Percentiles rank a stretch among this genome's conserved stretches.
phyloP scores from a whole-genome alignment of 129 eudicot species.

The Silybum marianum region DNA sequence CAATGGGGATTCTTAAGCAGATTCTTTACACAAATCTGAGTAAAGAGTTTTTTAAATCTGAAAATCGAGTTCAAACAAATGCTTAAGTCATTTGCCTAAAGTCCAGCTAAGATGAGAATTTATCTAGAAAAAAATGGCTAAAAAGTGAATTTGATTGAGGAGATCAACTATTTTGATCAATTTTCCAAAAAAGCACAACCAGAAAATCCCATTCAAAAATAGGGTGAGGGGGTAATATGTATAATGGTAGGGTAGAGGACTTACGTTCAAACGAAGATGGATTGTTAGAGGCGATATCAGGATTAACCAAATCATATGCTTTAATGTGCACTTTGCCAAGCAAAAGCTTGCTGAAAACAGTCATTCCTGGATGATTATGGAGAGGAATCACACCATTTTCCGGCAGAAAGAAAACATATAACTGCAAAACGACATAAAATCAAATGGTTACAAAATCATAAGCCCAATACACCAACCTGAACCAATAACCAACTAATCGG shows the following conservation, averaged over 20 bases:
- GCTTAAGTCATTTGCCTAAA: no score
- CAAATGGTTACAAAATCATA: background rate
- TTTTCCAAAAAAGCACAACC: no score
- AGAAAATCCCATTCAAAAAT: background rate
- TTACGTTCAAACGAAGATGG: constrained; percentile 29
- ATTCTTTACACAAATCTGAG: no score
- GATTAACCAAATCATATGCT: constrained; percentile 66
- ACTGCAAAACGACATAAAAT: constrained; percentile 30
- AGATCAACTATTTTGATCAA: no score
- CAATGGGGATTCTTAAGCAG: no score
- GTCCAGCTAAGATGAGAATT: no score
- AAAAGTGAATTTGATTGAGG: no score
- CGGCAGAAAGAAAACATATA: constrained; percentile 54
- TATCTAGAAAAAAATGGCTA: no score
- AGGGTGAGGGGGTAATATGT: background rate
- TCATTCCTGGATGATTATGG: constrained; percentile 77
- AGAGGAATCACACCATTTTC: constrained; percentile 55
- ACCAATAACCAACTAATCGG: background rate
- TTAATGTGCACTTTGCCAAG: constrained; percentile 60
- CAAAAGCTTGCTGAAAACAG: constrained; percentile 67
- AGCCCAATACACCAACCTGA: background rate
- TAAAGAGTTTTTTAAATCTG: no score
- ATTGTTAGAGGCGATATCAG: constrained; percentile 5
- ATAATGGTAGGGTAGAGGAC: background rate
- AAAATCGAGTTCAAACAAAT: no score